Evolutionary conservation across 1,139 yeast genomes (phyloP).

Genomic region (Meyerozyma elateridarum): DNA sequence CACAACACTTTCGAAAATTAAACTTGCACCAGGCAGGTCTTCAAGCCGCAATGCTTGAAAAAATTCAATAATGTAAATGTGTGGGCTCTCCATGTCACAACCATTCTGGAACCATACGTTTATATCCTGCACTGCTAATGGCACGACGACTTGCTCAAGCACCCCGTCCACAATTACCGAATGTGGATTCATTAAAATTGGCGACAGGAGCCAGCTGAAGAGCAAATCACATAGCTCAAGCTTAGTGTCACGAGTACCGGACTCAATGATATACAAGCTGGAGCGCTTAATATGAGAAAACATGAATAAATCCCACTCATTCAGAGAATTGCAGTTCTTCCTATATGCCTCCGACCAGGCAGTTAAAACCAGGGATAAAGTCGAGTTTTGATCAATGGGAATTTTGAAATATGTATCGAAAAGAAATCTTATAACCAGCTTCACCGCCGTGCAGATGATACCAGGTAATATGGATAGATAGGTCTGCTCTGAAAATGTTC

Average conservation of each 20-base stretch:
- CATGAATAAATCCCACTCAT: background rate
- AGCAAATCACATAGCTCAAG: constrained; percentile 11
- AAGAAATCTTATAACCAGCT: background rate
- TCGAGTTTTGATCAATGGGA: background rate
- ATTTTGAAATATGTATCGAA: background rate
- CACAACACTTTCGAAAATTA: background rate
- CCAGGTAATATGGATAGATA: no score
- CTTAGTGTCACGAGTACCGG: no score
- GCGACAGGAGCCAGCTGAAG: constrained; percentile 14
- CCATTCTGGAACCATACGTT: constrained; percentile 14
- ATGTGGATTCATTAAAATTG: constrained; percentile 14
- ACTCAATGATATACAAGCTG: no score
- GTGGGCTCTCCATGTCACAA: background rate
- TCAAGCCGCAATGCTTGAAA: background rate
- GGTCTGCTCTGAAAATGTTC: no score
- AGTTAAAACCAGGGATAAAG: background rate
- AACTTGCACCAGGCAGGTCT: background rate
- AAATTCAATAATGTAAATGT: constrained; percentile 14
- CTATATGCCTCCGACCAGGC: background rate
- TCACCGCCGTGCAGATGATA: no score
- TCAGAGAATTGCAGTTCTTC: background rate
- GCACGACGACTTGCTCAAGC: constrained; percentile 15
- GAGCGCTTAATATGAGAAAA: background rate
- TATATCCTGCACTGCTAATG: constrained; percentile 12
- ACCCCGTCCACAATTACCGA: constrained; percentile 13